Evolutionary conservation across 345 rosid species (phyloP).

Genomic region (Orychophragmus violaceus): DNA sequence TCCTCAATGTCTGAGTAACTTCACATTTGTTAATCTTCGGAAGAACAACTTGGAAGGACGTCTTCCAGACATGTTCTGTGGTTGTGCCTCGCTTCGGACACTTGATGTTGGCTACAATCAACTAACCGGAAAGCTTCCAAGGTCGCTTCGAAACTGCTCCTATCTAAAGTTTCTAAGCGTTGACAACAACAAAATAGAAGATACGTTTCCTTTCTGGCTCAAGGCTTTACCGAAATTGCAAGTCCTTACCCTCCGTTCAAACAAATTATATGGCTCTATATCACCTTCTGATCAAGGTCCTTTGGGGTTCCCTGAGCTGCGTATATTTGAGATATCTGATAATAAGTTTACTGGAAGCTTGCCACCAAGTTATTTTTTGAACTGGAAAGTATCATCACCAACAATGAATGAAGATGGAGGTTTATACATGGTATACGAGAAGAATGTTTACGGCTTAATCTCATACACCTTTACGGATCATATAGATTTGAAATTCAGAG

Average conservation of each 20-base stretch:
- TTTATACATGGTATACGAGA: neutral
- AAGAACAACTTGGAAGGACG: slow-evolving; percentile 27
- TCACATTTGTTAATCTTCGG: slow-evolving; percentile 13
- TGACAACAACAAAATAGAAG: neutral
- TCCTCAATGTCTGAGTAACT: slow-evolving; percentile 17
- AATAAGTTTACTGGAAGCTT: neutral
- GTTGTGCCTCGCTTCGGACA: neutral
- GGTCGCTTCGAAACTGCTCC: neutral
- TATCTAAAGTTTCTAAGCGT: slow-evolving; percentile 4
- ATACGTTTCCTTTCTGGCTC: neutral
- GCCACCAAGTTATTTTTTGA: neutral
- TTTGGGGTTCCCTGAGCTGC: neutral
- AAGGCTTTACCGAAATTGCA: neutral
- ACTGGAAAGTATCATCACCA: neutral
- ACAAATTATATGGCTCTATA: neutral
- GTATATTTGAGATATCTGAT: neutral
- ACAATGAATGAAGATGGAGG: neutral
- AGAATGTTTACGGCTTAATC: neutral
- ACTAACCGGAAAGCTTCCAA: slow-evolving; percentile 21
- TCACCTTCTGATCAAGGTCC: neutral
- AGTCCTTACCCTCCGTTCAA: neutral
- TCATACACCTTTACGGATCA: neutral
- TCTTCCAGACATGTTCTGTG: slow-evolving; percentile 4
- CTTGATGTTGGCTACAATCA: slow-evolving; percentile 25
- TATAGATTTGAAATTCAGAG: slow-evolving; percentile 11